Evolutionary conservation across 352 stramenopile genomes (phyloP), one percentile per base, ranked within the genome.

Genomic region (Globisporangium mamillatum): DNA sequence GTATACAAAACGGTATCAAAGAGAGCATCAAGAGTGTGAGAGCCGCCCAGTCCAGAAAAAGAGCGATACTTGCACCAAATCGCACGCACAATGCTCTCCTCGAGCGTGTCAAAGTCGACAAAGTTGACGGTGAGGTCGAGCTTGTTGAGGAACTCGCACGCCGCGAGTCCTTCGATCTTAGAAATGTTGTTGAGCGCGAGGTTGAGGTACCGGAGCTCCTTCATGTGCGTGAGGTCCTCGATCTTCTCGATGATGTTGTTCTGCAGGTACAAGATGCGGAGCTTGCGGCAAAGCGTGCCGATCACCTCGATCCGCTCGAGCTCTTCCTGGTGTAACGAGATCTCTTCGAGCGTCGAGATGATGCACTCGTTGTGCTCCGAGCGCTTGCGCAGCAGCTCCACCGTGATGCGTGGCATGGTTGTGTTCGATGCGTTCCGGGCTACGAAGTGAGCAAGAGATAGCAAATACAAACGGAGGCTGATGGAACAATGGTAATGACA

Each of bases 241-340:
- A 98, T 97, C 53, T 89, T 88, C 12, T 89, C 75, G 68, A 99
- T 98, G 69, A 98, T 98, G 78, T 98, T 99, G 82, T 99, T 98
- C 70, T 98, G 94, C 44, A 99, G 80, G 66, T 98, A 96, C 20
- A 99, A 69, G 57, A 99, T 99, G 63, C 94, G 96, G 22, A 99
- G 72, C 63, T 94, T 92, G 36, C 91, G 82, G 64, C 95, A 99
- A 20, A 89, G 86, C 63, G 79, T 83, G 46, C 92, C 93, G 54
- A 99, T 88, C 9, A 97, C 77, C 27, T 96, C 79, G 68, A 98
- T 98, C 63, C 84, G 85, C 76, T 97, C 93, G 50, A 98, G 76
- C 72, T 99, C 94, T 71, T 98, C 92, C 77, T 96, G 88, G 67
- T 95, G 87, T 34, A 99, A 73, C 50, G 91, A 93, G 24, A 98